A percentile compares a stretch with the other conserved stretches of the same genome.
Conservation (phyloP, 2,329 filamentous ascomycete species). For the Penicillium sp. region DNA sequence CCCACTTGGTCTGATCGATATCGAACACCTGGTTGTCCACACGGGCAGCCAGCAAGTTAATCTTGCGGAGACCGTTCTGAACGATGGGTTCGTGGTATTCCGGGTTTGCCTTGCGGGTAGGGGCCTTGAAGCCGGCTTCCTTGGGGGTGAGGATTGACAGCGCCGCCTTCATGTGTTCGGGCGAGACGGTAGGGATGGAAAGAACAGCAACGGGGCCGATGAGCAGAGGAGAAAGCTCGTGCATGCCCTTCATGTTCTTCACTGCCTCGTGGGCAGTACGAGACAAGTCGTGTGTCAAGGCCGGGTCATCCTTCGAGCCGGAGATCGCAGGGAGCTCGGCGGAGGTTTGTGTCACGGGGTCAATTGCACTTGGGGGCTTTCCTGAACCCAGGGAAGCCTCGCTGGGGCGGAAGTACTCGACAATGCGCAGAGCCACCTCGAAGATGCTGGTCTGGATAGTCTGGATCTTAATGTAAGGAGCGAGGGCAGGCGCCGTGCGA, state of each 20-base stretch:
- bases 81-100: conserved; percentile 77
- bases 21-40: conserved; percentile 86
- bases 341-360: conserved; percentile 34
- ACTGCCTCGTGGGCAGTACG: conserved; percentile 53
- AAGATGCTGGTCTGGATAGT: conserved; percentile 89
- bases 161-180: conserved; percentile 77
- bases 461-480: conserved; percentile 69
- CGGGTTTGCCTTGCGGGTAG: conserved; percentile 70
- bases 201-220: conserved; percentile 78
- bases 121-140: conserved; percentile 71
- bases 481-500: conserved; percentile 46
- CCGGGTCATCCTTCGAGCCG: conserved; percentile 37
- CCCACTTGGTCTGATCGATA: conserved; percentile 65
- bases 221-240: conserved; percentile 71
- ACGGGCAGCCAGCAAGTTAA: conserved; percentile 80
- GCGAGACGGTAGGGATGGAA: conserved; percentile 77
- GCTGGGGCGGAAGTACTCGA: conserved; percentile 73
- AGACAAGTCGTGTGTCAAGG: conserved; percentile 60
- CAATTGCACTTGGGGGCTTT: conserved; percentile 24
- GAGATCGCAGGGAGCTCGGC: conserved; percentile 28
- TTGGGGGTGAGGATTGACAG: conserved; percentile 74
- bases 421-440: conserved; percentile 75
- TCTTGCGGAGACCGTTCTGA: conserved; percentile 79
- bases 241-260: conserved; percentile 50
- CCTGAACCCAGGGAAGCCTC: conserved; percentile 21